These are phyloP conservation scores for Candida xyloterini DNA, from an alignment of 805 yeast genomes.

Conservation along the genomic window DNA sequence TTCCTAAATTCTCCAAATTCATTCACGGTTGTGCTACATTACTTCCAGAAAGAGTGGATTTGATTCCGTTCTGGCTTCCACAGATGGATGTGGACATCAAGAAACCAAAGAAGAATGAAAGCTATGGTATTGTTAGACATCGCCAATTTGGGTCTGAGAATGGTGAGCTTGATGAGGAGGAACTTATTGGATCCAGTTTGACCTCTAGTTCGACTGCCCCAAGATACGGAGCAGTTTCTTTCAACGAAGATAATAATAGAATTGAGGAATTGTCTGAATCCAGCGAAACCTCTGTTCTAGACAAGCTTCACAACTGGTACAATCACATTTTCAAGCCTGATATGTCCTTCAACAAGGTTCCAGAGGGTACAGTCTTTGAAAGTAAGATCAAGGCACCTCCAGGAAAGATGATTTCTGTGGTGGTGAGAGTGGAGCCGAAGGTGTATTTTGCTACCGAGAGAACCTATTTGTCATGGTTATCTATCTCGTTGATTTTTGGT, in stretches of 20 bases:
- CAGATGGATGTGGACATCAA: conserved; percentile 96
- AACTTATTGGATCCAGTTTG: conserved; percentile 40
- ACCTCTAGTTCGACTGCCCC: conserved; percentile 11
- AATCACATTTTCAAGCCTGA: conserved; percentile 31
- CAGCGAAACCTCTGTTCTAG: conserved; percentile 14
- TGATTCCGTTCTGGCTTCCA: conserved; percentile 96
- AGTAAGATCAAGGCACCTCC: conserved; percentile 67
- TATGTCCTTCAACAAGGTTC: conserved; percentile 55
- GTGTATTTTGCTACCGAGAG: conserved; percentile 99
- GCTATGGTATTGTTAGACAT: conserved; percentile 60
- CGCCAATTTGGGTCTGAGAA: conserved; percentile 34
- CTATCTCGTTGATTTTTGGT: conserved; percentile 82
- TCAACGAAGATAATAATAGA: conserved; percentile 29
- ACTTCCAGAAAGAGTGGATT: conserved; percentile 74
- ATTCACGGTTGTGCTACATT: conserved; percentile 96
- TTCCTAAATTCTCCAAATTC: conserved; percentile 95
- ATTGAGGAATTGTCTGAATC: conserved; percentile 24
- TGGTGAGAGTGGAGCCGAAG: conserved; percentile 96
- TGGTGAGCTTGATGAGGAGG: conserved; percentile 67
- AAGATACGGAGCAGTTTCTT: conserved; percentile 31
- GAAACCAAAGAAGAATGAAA: conserved; percentile 67
- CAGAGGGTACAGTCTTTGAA: conserved; percentile 63
- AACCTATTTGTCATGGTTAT: conserved; percentile 90
- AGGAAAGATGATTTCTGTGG: conserved; percentile 87
- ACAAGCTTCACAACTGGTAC: conserved; percentile 16